phyloP scores from a whole-genome alignment of 176 grass and related monocot species.

The Cymbopogon citratus region DNA sequence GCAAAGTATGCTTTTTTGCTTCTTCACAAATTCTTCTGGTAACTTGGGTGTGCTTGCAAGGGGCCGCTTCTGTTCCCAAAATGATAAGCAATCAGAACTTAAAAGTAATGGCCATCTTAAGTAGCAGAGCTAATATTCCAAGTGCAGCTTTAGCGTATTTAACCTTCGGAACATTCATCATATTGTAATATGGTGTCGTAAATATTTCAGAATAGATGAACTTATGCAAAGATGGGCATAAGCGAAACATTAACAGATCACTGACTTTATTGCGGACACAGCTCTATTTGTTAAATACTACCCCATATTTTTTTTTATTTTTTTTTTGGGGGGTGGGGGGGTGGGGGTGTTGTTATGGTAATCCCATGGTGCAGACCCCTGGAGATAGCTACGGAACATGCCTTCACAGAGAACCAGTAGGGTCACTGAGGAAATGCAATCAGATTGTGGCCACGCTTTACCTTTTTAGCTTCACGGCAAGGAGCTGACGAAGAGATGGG shows the following conservation, averaged over 20 bases:
- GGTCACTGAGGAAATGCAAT: neutral
- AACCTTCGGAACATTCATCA: neutral
- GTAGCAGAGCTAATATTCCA: neutral
- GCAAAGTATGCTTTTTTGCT: conserved; percentile 48
- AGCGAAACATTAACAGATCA: neutral
- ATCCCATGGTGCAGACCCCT: neutral
- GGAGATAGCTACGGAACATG: neutral
- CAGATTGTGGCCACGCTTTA: neutral
- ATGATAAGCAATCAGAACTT: neutral
- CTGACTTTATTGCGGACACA: too few relatives aligned
- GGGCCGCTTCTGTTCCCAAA: conserved; percentile 21
- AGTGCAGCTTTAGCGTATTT: neutral
- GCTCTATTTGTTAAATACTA: too few relatives aligned
- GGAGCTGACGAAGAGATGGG: conserved; percentile 42
- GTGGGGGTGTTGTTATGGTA: too few relatives aligned
- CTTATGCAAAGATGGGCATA: neutral
- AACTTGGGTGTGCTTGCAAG: neutral
- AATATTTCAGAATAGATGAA: neutral
- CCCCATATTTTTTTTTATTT: too few relatives aligned
- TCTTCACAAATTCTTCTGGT: conserved; percentile 48
- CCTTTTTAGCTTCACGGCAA: conserved; percentile 45
- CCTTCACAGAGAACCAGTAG: neutral
- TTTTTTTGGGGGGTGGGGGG: too few relatives aligned
- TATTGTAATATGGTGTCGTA: too few relatives aligned
- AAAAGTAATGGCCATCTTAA: neutral